Evolutionary conservation across 257 asterid species (phyloP).

Genomic region (Misopates orontium): DNA sequence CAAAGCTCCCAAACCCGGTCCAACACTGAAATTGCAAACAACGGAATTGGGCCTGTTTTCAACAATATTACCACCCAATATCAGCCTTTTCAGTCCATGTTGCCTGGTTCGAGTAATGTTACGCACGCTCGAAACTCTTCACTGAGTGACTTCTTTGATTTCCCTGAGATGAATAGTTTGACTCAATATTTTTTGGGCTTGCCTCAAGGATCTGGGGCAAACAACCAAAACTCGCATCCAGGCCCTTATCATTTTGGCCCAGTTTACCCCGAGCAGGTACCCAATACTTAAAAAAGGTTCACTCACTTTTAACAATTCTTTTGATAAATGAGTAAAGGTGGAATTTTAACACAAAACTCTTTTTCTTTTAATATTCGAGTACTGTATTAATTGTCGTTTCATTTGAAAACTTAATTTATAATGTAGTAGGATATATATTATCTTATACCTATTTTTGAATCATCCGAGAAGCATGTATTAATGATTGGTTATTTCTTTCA

Average conservation of each 20-base stretch:
- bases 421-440: too few species aligned
- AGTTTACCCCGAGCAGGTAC: conserved; percentile 25
- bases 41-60: neutral
- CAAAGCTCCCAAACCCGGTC: conserved; percentile 14
- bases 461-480: too few species aligned
- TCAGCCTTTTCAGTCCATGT: conserved; percentile 9
- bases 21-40: neutral
- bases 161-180: conserved; percentile 27
- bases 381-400: too few species aligned
- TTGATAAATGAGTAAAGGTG: too few species aligned
- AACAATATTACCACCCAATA: neutral
- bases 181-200: conserved; percentile 16
- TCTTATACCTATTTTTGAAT: too few species aligned
- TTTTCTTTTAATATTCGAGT: too few species aligned
- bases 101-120: conserved; percentile 9
- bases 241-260: neutral
- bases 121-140: neutral
- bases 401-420: too few species aligned
- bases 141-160: conserved; percentile 25
- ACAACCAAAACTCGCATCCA: neutral
- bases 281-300: too few species aligned
- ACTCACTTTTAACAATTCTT: too few species aligned
- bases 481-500: too few species aligned
- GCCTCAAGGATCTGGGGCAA: conserved; percentile 22
- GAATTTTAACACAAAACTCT: too few species aligned